These are phyloP conservation scores for Panaeolus papilionaceus DNA, from an alignment of 768 basidiomycete species.

Conservation along the genomic window DNA sequence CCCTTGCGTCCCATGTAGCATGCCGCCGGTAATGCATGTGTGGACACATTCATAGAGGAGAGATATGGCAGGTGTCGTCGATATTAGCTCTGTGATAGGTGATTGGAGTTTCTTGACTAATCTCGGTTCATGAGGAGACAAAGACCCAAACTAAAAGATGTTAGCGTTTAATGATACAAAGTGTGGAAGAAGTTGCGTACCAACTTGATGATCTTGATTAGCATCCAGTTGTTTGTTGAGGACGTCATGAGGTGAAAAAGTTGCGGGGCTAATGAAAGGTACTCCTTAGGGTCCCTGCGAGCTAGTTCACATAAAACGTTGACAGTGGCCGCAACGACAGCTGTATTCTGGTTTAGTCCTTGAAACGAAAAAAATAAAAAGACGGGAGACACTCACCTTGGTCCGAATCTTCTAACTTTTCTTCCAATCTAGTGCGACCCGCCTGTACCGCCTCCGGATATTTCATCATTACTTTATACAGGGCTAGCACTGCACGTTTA, in stretches of 20 bases:
- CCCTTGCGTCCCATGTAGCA: conserved; percentile 84
- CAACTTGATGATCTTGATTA: conserved; percentile 98
- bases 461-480: conserved; percentile 81
- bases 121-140: conserved; percentile 92
- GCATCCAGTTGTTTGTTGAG: conserved; percentile 99
- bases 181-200: conserved; percentile 43
- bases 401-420: conserved; percentile 83
- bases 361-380: not conserved
- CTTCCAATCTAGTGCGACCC: conserved; percentile 73
- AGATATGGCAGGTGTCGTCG: conserved; percentile 94
- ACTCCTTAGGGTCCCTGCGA: conserved; percentile 77
- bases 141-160: conserved; percentile 79
- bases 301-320: conserved; percentile 95
- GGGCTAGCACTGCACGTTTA: conserved; percentile 85
- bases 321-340: conserved; percentile 92
- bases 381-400: conserved; percentile 49
- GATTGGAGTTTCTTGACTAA: conserved; percentile 93
- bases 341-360: conserved; percentile 41
- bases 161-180: not conserved
- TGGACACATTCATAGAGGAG: conserved; percentile 98
- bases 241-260: conserved; percentile 92
- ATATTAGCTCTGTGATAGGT: conserved; percentile 94
- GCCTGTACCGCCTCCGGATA: conserved; percentile 80
- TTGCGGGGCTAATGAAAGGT: conserved; percentile 88
- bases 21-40: conserved; percentile 96